Base-by-base conservation (phyloP, 1,284 basidiomycete genomes). In the Trametes versicolor region DNA sequence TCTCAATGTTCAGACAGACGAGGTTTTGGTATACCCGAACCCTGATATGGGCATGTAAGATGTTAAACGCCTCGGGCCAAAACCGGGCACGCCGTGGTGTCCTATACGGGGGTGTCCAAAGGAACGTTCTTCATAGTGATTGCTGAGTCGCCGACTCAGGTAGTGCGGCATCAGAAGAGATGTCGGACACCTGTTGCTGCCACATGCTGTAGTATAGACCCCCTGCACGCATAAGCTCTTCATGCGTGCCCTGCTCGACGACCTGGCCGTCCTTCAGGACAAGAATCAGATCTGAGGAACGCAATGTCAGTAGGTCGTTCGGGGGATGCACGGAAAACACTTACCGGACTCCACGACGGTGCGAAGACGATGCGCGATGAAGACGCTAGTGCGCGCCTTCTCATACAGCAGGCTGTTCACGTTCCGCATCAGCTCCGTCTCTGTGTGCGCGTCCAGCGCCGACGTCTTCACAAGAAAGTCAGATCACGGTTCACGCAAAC, bases 341-440 rank as follows among this genome's bases (percentile, higher is more conserved):
- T 61, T 68, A 89, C 93, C 93, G 12, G 95, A 87, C 78, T 98
- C 95, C 39, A 95, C 90, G 34, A 99, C 90, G 0, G 97, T 99
- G 36, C 95, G 87, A 49, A 99, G 79, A 49, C 95, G 88, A 76
- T 98, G 96, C 0, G 96, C 96, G 66, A 98, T 96, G 75, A 99
- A 99, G 68, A 99, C 94, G 65, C 95, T 96, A 9, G 97, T 99
- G 58, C 95, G 87, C 8, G 87, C 83, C 70, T 91, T 90, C 69
- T 91, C 88, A 29, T 93, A 79, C 25, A 99, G 81, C 0, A 89
- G 90, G 19, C 80, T 82, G 73, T 99, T 94, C 78, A 99, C 94
- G 74, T 98, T 98, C 70, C 89, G 87, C 96, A 99, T 99, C 57
- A 99, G 82, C 75, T 98, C 97, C 0, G 91, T 87, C 77, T 99